These are phyloP conservation scores for Ceratocystis colombiana DNA, from an alignment of 2,329 filamentous ascomycete genomes.

Conservation along the genomic window DNA sequence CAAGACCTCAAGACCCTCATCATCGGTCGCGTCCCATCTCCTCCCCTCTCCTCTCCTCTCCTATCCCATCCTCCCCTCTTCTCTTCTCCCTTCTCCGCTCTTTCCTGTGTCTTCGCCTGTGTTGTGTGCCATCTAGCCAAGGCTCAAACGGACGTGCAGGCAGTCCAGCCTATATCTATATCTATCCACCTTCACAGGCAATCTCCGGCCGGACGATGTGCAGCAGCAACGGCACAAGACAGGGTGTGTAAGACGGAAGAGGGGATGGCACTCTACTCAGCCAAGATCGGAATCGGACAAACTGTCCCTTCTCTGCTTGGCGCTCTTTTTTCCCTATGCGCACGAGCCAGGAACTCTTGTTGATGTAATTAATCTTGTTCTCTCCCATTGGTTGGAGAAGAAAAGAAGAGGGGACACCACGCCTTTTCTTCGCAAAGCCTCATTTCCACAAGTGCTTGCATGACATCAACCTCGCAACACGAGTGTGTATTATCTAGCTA, in stretches of 20 bases:
- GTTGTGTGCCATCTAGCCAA: background rate
- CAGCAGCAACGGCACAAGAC: background rate
- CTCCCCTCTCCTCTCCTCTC: background rate
- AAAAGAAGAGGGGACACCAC: background rate
- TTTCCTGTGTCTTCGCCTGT: background rate
- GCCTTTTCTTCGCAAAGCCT: background rate
- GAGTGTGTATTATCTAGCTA: background rate
- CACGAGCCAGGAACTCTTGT: conserved; percentile 14
- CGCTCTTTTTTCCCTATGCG: background rate
- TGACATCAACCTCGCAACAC: background rate
- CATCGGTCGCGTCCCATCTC: background rate
- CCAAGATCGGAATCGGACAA: background rate
- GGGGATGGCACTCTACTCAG: background rate
- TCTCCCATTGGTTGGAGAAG: background rate
- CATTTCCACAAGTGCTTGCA: background rate
- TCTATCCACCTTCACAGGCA: background rate
- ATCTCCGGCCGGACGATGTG: conserved; percentile 1
- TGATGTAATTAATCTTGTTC: background rate
- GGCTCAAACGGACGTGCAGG: conserved; percentile 1
- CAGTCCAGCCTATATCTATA: background rate
- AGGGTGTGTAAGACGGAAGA: background rate
- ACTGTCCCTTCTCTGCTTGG: background rate
- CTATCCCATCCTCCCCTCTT: background rate
- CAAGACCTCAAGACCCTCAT: background rate
- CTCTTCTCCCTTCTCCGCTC: background rate